A percentile compares a stretch with the other conserved stretches of the same genome.
These are phyloP conservation scores for Fusarium mangiferae DNA, from an alignment of 2,329 filamentous ascomycete genomes.

Conservation along the genomic window DNA sequence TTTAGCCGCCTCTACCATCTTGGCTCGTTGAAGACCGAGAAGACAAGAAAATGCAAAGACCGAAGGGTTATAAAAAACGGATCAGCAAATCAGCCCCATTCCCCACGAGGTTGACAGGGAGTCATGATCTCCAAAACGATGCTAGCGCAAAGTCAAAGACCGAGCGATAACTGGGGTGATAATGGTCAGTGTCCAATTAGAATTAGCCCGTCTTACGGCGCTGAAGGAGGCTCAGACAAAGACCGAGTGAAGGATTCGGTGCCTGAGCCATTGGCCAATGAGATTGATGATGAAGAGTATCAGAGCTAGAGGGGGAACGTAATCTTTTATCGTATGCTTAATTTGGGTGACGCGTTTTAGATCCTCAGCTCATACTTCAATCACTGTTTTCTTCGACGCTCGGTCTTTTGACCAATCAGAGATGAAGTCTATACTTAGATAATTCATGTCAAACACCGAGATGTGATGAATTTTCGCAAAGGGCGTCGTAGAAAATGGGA, in stretches of 20 bases:
- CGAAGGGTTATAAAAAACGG: constrained; percentile 1
- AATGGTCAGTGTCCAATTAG: accelerated
- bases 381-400: neutral
- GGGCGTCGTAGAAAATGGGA: accelerated
- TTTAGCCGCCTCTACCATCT: neutral
- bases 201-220: neutral
- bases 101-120: neutral
- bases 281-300: no score
- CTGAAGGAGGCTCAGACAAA: neutral
- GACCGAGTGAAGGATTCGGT: constrained; percentile 13
- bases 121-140: neutral
- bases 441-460: neutral
- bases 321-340: neutral
- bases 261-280: neutral
- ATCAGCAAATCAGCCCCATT: neutral
- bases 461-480: neutral
- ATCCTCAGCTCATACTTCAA: neutral
- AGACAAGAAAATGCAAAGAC: constrained; percentile 1
- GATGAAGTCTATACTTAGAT: neutral
- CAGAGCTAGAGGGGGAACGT: no score
- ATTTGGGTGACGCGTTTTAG: neutral
- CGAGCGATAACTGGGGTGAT: neutral
- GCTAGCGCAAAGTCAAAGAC: constrained; percentile 11
- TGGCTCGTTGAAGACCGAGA: constrained; percentile 6
- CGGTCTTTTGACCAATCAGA: neutral